Percentiles rank a stretch among this genome's conserved stretches.
Evolutionary conservation across 2,329 filamentous ascomycete genomes (phyloP).

Genomic region (Diaporthe aspalathi): DNA sequence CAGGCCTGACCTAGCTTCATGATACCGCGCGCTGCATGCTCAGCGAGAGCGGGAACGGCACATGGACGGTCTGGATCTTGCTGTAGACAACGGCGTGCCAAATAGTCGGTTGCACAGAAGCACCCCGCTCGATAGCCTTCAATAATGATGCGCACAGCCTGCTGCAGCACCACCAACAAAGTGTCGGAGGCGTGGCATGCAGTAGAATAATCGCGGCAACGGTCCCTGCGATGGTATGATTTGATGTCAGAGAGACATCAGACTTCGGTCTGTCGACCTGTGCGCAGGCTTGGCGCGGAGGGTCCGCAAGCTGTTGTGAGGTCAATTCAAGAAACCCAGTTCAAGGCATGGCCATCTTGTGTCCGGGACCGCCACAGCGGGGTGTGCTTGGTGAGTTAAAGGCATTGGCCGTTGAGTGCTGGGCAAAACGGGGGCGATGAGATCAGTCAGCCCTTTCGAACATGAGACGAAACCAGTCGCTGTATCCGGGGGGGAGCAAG

Average conservation of each 20-base stretch:
- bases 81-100: background rate
- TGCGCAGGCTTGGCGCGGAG: constrained; percentile 16
- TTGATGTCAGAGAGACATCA: constrained; percentile 3
- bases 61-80: background rate
- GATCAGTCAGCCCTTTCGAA: background rate
- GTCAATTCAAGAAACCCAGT: constrained; percentile 15
- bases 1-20: constrained; percentile 16
- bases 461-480: constrained; percentile 14
- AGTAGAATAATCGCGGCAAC: background rate
- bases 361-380: background rate
- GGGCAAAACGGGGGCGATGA: background rate
- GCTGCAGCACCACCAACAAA: background rate
- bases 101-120: background rate
- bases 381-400: background rate
- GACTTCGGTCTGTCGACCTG: constrained; percentile 8
- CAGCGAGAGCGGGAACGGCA: constrained; percentile 3
- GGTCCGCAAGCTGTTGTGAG: background rate
- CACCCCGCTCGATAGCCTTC: background rate
- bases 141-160: constrained; percentile 1
- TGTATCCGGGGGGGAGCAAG: background rate
- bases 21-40: background rate
- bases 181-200: background rate
- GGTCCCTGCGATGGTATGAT: background rate
- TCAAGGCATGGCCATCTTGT: background rate
- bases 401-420: background rate